Evolutionary conservation across 1,139 yeast species (phyloP), one percentile per base, ranked within the genome.

Genomic region (Hyphopichia pseudoburtonii): DNA sequence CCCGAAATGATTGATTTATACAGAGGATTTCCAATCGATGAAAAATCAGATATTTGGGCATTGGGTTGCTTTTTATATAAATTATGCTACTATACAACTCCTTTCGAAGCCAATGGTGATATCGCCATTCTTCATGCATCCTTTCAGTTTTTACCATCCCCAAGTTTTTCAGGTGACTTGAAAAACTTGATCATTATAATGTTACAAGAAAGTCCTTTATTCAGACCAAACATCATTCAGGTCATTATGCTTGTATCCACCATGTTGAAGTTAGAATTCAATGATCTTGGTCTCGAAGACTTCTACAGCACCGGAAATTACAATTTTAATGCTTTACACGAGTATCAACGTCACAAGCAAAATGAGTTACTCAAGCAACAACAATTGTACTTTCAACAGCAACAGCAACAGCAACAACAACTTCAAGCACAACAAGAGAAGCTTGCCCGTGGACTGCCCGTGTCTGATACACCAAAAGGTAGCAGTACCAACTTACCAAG

Each of bases 171-270:
- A 3, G 75, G 84, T 2, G 79, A 81, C 44, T 61, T 85, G 49
- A 82, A 80, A 52, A 84, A 84, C 52, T 64, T 92, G 50, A 83
- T 90, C 32, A 76, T 84, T n/a, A 87, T 83, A 21, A 76, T 85
- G 79, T 66, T 87, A 31, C 84, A 84, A 42, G 92, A 84, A 44
- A 86, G 83, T 48, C 96, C 97, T 4, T 57, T 78, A 14, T 73
- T 78, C 47, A 73, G 98, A 49, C 98, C 97, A 7, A 92, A 88
- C 56, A 82, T 89, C 22, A 87, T 82, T 43, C 97, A 90, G 45
- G 70, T 71, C 0, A 48, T 70, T 16, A 64, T 63, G 55, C 52
- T 72, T 33, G 51, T 71, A 15, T 48, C 67, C 18, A 61, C 59
- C 37, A 54, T 71, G 56, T 44, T 61, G 47, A 54, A 56, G 11